Evolutionary conservation across 495 filamentous ascomycete species (phyloP), one percentile per base, ranked within the genome.

Genomic region (Oleoguttula mirabilis): DNA sequence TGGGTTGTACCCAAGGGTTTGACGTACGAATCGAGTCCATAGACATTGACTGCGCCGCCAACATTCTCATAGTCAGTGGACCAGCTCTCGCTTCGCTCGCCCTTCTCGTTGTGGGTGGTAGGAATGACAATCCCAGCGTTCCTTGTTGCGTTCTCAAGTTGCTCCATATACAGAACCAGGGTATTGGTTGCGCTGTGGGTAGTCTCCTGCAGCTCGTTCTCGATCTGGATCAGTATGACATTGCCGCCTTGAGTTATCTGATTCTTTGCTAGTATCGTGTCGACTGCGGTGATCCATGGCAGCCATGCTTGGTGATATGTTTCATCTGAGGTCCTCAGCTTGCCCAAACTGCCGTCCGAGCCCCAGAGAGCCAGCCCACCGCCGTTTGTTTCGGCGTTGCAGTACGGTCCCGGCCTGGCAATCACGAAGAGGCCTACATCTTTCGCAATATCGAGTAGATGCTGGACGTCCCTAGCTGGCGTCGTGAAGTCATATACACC

Each of bases 291-390:
- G 24, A 52, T 43, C 30, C 37, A 54, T 4, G 50, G 50, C 8
- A 39, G 62, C 58, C 66, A 71, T 36, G 75, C 74, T 15, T 66
- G 59, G 0, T 50, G 65, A 33, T 76, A 78, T 15, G 74, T 64
- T 12, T 57, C 57, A 14, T 54, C 56, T 14, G 45, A 43, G 6
- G 39, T 50, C 71, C 76, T 45, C 73, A 71, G 25, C 70, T 67
- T 55, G 8, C 62, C 55, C 0, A 73, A 70, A 41, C 77, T 76
- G 0, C 65, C 74, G 17, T 73, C 75, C 0, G 74, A 77, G 0
- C 75, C 79, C 73, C 75, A 80, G 11, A 74, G 62, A 0, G 76
- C 69, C 51, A 75, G 71, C 0, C 77, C 76, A 24, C 75, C 74
- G 12, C 65, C 73, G 37, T 57, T 60, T 10, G 56, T 43, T 32